phyloP scores from a whole-genome alignment of 306 rosid genomes.

The Corylus americana region DNA sequence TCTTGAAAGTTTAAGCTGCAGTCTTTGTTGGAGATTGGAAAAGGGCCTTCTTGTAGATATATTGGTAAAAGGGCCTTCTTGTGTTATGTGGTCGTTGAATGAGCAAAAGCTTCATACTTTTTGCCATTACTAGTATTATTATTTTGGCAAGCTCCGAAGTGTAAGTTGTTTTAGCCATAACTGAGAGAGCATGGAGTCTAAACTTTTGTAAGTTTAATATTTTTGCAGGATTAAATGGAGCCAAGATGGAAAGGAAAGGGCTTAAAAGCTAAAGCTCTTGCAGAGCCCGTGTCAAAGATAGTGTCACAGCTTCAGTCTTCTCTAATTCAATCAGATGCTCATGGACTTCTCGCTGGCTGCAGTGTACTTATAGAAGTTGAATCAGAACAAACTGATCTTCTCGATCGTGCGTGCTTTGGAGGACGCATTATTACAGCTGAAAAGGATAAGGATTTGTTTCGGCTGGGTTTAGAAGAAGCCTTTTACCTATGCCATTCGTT shows the following conservation, averaged over 20 bases:
- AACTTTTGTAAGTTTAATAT: neutral
- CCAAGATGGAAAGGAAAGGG: constrained; percentile 86
- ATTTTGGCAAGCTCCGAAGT: neutral
- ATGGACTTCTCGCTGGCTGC: constrained; percentile 47
- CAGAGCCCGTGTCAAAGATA: constrained; percentile 71
- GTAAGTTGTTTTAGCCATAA: neutral
- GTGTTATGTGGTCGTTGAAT: neutral
- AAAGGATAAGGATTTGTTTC: constrained; percentile 59
- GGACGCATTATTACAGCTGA: constrained; percentile 44
- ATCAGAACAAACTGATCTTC: constrained; percentile 52
- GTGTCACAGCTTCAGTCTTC: constrained; percentile 58
- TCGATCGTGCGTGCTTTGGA: constrained; percentile 69
- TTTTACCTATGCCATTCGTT: constrained; percentile 60
- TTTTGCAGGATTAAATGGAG: constrained; percentile 38
- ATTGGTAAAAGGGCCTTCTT: neutral
- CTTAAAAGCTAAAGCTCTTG: constrained; percentile 61
- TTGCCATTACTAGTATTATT: neutral
- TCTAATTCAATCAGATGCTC: constrained; percentile 45
- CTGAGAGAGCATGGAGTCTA: too few species aligned
- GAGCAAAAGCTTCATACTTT: neutral
- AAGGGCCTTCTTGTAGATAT: neutral
- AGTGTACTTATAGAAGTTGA: constrained; percentile 46
- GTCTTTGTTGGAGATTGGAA: neutral
- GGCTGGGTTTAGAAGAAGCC: constrained; percentile 70
- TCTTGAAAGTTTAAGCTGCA: neutral